A percentile compares a stretch with the other conserved stretches of the same genome.
Conservation (phyloP, 192 early-diverging fungal species). For the Entomortierella parvispora region DNA sequence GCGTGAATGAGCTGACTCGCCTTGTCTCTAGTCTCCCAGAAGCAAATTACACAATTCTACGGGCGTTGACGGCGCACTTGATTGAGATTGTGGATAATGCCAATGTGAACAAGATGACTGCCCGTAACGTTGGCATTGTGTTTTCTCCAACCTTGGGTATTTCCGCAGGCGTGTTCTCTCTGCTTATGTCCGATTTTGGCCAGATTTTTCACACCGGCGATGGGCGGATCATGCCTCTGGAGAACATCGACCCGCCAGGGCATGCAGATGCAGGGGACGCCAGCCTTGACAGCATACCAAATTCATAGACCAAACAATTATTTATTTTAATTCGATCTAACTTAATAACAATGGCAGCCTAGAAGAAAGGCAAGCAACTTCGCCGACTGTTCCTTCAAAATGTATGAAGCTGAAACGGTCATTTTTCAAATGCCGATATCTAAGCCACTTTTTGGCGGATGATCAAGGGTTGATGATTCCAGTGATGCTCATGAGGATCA, state of each 20-base stretch:
- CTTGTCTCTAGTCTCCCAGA: slow-evolving; percentile 84
- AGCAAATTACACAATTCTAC: slow-evolving; percentile 90
- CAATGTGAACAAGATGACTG: slow-evolving; percentile 93
- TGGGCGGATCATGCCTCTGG: slow-evolving; percentile 51
- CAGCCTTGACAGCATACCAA: no score
- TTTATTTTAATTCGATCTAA: no score
- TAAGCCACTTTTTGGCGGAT: no score
- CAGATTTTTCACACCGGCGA: slow-evolving; percentile 81
- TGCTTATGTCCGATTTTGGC: slow-evolving; percentile 93
- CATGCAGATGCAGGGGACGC: not conserved
- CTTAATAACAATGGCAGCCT: no score
- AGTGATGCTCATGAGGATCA: no score
- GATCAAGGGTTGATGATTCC: no score
- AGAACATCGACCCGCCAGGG: slow-evolving; percentile 32
- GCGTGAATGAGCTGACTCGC: slow-evolving; percentile 84
- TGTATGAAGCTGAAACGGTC: no score
- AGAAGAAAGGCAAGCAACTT: no score
- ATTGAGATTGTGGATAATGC: slow-evolving; percentile 87
- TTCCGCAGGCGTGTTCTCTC: slow-evolving; percentile 88
- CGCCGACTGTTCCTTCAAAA: no score
- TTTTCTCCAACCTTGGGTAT: slow-evolving; percentile 96
- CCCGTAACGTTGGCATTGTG: slow-evolving; percentile 96
- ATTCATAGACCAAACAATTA: no score
- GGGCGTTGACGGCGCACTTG: slow-evolving; percentile 89
- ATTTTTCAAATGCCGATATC: no score